These are phyloP conservation scores for Pseudogymnoascus pannorum DNA, from an alignment of 2,329 filamentous ascomycete genomes.

Conservation along the genomic window DNA sequence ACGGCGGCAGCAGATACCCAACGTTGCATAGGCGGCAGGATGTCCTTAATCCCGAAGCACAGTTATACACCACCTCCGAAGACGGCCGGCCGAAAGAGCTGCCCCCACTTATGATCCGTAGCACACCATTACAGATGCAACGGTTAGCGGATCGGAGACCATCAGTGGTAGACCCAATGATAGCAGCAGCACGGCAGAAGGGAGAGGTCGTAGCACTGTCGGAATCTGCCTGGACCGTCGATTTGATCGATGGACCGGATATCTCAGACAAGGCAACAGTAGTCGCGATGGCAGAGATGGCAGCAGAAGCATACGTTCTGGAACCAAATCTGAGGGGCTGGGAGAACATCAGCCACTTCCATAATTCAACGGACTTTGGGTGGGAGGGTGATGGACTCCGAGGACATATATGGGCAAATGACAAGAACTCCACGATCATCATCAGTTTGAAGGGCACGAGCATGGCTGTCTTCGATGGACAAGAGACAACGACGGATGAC, in stretches of 20 bases:
- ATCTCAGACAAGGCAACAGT: constrained; percentile 77
- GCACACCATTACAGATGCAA: constrained; percentile 63
- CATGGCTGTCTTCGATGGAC: constrained; percentile 88
- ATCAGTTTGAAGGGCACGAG: constrained; percentile 91
- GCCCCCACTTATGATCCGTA: constrained; percentile 52
- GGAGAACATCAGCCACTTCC: constrained; percentile 72
- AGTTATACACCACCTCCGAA: constrained; percentile 56
- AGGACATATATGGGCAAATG: constrained; percentile 86
- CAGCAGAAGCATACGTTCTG: constrained; percentile 76
- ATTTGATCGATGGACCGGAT: constrained; percentile 69
- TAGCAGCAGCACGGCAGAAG: constrained; percentile 62
- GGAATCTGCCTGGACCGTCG: constrained; percentile 68
- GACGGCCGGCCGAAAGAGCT: constrained; percentile 47
- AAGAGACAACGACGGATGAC: constrained; percentile 92
- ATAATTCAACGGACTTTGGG: constrained; percentile 81
- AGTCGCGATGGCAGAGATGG: constrained; percentile 73
- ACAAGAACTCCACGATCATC: constrained; percentile 76
- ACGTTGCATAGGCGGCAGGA: constrained; percentile 70
- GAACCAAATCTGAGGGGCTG: constrained; percentile 65
- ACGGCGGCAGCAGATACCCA: constrained; percentile 75
- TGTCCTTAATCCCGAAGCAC: constrained; percentile 45
- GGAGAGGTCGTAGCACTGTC: constrained; percentile 62
- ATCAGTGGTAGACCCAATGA: constrained; percentile 68
- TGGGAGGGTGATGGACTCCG: constrained; percentile 86
- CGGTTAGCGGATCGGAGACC: constrained; percentile 72